A percentile compares a stretch with the other conserved stretches of the same genome.
Conservation (phyloP, 495 filamentous ascomycete genomes). For the Schizothecium vesticola region DNA sequence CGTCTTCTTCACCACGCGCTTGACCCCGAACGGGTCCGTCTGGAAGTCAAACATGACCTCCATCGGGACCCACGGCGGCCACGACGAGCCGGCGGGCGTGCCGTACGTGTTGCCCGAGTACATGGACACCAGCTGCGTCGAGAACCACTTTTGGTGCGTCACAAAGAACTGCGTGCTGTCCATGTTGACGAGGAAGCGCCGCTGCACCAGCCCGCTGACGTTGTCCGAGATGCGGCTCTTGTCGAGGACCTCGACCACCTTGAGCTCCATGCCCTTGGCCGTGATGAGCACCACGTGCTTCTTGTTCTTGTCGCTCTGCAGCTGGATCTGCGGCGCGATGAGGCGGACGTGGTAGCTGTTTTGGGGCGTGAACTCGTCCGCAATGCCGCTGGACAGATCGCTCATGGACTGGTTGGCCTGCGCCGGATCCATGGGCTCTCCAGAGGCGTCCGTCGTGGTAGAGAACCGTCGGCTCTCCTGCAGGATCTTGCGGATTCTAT, state of each 20-base stretch:
- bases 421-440: conserved; percentile 43
- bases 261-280: conserved; percentile 93
- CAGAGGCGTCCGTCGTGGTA: conserved; percentile 60
- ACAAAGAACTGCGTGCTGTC: conserved; percentile 98
- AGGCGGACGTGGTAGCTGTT: conserved; percentile 92
- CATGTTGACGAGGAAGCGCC: conserved; percentile 88
- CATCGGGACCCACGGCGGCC: conserved; percentile 97
- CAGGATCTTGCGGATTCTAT: conserved; percentile 81
- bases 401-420: conserved; percentile 42
- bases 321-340: conserved; percentile 93
- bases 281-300: conserved; percentile 90
- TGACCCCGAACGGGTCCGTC: conserved; percentile 88
- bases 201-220: conserved; percentile 90
- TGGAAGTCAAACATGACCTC: conserved; percentile 98
- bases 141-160: conserved; percentile 83
- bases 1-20: conserved; percentile 87
- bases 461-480: conserved; percentile 81
- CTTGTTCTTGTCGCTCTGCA: conserved; percentile 95
- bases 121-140: conserved; percentile 73
- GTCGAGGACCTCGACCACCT: conserved; percentile 96
- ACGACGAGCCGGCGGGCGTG: conserved; percentile 73
- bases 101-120: conserved; percentile 93
- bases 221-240: conserved; percentile 86
- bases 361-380: conserved; percentile 85
- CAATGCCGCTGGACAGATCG: conserved; percentile 66